Conservation (phyloP, 768 basidiomycete genomes). For the Auriscalpium vulgare region DNA sequence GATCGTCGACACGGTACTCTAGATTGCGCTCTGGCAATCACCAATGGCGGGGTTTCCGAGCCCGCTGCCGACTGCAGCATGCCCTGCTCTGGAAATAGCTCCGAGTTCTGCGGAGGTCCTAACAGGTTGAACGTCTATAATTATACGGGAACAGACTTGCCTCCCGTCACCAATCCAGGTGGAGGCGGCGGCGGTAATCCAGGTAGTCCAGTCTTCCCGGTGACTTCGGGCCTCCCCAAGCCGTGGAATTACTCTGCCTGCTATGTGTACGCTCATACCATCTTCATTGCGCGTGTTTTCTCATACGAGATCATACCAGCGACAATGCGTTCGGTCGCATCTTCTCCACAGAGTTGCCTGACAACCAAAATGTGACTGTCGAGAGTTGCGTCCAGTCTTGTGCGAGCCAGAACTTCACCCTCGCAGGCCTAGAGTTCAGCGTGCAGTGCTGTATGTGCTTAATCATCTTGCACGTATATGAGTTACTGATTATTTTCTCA, state of each 20-base stretch:
- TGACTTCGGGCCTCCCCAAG: conserved; percentile 1
- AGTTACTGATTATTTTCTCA: conserved; percentile 19
- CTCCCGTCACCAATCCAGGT: conserved; percentile 14
- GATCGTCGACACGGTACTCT: background rate
- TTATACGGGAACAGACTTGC: conserved; percentile 53
- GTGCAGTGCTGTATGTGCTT: conserved; percentile 38
- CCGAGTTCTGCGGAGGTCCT: conserved; percentile 70
- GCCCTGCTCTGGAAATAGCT: conserved; percentile 52
- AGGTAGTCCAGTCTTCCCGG: conserved; percentile 8
- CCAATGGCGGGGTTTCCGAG: conserved; percentile 39
- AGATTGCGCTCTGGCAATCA: conserved; percentile 45
- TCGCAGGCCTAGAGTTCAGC: conserved; percentile 66
- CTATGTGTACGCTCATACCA: conserved; percentile 38
- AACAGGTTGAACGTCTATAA: conserved; percentile 61
- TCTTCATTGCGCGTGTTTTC: background rate
- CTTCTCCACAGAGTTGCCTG: conserved; percentile 35
- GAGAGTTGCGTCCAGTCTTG: conserved; percentile 59
- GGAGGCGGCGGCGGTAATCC: conserved; percentile 27
- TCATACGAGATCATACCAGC: conserved; percentile 9
- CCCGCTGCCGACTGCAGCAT: conserved; percentile 54
- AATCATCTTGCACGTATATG: background rate
- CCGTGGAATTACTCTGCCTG: conserved; percentile 23
- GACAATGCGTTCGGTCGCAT: conserved; percentile 63
- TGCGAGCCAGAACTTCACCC: conserved; percentile 41
- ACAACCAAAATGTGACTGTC: conserved; percentile 41